Evolutionary conservation across 2,329 filamentous ascomycete species (phyloP), one percentile per base, ranked within the genome.

Genomic region (Colletotrichum orbiculare): DNA sequence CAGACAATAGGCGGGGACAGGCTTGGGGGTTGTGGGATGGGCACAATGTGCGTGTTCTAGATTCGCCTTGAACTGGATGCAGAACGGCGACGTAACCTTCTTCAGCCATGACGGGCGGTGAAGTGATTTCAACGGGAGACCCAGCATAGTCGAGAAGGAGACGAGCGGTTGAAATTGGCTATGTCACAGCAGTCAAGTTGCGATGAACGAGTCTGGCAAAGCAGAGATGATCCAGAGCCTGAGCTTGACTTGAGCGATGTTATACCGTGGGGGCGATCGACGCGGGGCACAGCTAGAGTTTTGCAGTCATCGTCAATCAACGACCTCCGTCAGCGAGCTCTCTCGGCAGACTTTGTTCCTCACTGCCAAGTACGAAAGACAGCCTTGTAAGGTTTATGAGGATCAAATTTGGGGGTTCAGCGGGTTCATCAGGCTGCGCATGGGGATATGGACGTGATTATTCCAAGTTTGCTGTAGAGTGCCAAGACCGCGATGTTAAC

Each of bases 371-470:
- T 8, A 37, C 34, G 5, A 10, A 5, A 50, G 33, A 13, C 37
- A 61, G 62, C 57, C 57, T 38, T 53, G 50, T 53, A 65, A 25
- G 58, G 50, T 47, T 64, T 59, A 42, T 42, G 38, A 34, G 55
- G 34, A 42, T 62, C 8, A 48, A 34, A 55, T 64, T 56, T 39
- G 59, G 55, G 25, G 25, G 25, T 25, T 25, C 25, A 25, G 25
- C 25, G 25, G 58, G 58, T 56, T 47, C 52, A 55, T 41, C 12
- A 12, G 50, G 45, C 15, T 60, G 45, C 49, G 46, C 25, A 37
- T 55, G 45, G 35, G n/a, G 56, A 57, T 41, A 25, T 61, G n/a
- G 52, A 46, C 8, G 35, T 55, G 50, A 45, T 55, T 17, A 37
- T 55, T 46, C 41, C 45, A 33, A 46, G 57, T 65, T 65, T 61